phyloP scores from a whole-genome alignment of 2,329 filamentous ascomycete genomes.

The Tolypocladium ophioglossoides region DNA sequence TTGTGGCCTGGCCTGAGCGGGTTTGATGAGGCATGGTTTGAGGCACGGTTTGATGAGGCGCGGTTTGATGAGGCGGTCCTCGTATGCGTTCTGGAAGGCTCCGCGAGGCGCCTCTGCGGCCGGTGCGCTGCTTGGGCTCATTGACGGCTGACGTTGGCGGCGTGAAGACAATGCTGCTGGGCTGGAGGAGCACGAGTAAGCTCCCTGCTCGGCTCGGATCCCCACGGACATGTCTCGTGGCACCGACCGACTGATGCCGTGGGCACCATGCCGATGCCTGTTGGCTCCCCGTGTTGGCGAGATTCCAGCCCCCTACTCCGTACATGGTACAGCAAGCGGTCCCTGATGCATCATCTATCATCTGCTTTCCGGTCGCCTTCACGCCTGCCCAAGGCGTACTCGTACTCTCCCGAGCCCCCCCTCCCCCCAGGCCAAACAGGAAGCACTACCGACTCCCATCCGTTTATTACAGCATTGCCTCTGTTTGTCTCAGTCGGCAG shows the following conservation, averaged over 20 bases:
- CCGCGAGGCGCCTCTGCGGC: neutral
- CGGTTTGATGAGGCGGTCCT: too few relatives aligned
- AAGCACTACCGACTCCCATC: neutral
- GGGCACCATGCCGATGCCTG: neutral
- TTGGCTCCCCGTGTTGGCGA: neutral
- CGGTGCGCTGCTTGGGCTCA: neutral
- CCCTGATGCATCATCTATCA: neutral
- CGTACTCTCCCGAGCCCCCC: too few relatives aligned
- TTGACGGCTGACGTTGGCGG: neutral
- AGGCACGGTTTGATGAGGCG: too few relatives aligned
- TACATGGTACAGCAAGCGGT: neutral
- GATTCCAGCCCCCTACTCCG: too few relatives aligned
- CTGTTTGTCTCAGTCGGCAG: neutral
- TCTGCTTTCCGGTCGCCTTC: too few relatives aligned
- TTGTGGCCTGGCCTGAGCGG: too few relatives aligned
- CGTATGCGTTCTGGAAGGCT: neutral
- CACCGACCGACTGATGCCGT: neutral
- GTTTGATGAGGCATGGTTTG: too few relatives aligned
- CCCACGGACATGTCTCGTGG: neutral
- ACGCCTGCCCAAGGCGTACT: neutral
- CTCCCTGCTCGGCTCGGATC: neutral
- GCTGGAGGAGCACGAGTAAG: too few relatives aligned
- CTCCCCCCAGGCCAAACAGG: too few relatives aligned
- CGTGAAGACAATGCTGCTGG: neutral
- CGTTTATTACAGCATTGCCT: neutral